Evolutionary conservation across 306 rosid species (phyloP), one percentile per base, ranked within the genome.

Genomic region (Begonia loranthoides): DNA sequence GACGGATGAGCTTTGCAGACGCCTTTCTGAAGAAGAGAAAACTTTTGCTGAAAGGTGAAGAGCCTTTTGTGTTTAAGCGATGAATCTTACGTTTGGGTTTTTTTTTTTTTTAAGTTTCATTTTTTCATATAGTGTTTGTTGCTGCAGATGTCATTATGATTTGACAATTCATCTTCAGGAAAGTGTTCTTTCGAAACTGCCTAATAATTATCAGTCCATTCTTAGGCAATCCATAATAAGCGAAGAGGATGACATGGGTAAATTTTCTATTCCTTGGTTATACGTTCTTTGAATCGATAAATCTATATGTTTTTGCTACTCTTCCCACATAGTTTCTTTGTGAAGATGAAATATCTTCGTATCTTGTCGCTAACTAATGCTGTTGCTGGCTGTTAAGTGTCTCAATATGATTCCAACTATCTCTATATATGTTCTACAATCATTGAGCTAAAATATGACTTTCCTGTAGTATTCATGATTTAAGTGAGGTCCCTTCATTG

Each of bases 171-270:
- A 86, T 74, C 70, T 90, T 15, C 86, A 90, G 24, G 87, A 80
- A 54, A 74, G 58, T 56, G 78, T 90, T 61, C 73, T 82, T 53
- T 82, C 94, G 4, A 79, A 77, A 48, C 66, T 86, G 69, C 94
- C 96, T 5, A 76, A 69, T 56, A 78, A 75, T 71, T 86, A 90
- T 57, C 92, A 69, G 72, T 79, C 80, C 50, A 49, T 70, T 58
- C 59, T 64, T 61, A 79, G 55, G 71, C 95, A 90, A 77, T 80
- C 99, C 51, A 54, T 76, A 44, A 83, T 65, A 52, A 83, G 92
- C 50, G 94, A 78, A 71, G 94, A 80, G 73, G 84, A 75, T 40
- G 99, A 86, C 75, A 86, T 82, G 96, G 84, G 96, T 90, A 90
- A 64, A 64, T 10, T n/a, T 43, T 10, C 28, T 10, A 43, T n/a